Base-by-base conservation (phyloP, 345 rosid species). In the Camelina sativa region DNA sequence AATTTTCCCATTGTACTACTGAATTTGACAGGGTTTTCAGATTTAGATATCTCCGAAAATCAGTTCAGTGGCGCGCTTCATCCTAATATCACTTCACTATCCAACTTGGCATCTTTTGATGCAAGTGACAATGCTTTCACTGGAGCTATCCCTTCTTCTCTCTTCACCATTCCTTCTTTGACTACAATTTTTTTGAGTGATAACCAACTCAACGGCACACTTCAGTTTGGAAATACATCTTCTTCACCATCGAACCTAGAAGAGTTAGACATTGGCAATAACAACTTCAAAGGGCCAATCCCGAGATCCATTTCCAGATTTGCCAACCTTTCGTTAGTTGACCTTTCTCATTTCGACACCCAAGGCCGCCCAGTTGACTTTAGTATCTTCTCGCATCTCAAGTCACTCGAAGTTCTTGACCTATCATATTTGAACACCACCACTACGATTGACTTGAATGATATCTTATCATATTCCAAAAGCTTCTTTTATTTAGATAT, bases 201-300 rank as follows among this genome's bases (percentile, higher is more conserved):
- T 46, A 46, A 46, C 51, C 51, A 46, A 46, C 51, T 46, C 51
- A n/a, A 46, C 1, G 51, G 20, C 19, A 15, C 51, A 7, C 10
- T 46, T 46, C 10, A 46, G 4, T 46, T 46, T 46, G 51, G 51
- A 0, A 46, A 46, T 46, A 6, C 17, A 17, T 17, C 10, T n/a
- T 34, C 37, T 34, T n/a, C 51, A n/a, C 51, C 20, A n/a, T 46
- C 51, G n/a, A n/a, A 7, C 10, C 51, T 46, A 6, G 0, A 15
- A 2, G 0, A 0, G 0, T 40, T 40, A 40, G 4, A 0, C 3
- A 6, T 46, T 6, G 9, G 19, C 9, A 46, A 0, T 4, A 46
- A 46, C 19, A 46, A n/a, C 19, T 46, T 46, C 20, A 46, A 6
- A 46, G 51, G 51, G 4, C 20, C 20, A 46, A 46, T 46, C 20